Base-by-base conservation (phyloP, 805 yeast species). In the Suhomyces xylopsoci region DNA sequence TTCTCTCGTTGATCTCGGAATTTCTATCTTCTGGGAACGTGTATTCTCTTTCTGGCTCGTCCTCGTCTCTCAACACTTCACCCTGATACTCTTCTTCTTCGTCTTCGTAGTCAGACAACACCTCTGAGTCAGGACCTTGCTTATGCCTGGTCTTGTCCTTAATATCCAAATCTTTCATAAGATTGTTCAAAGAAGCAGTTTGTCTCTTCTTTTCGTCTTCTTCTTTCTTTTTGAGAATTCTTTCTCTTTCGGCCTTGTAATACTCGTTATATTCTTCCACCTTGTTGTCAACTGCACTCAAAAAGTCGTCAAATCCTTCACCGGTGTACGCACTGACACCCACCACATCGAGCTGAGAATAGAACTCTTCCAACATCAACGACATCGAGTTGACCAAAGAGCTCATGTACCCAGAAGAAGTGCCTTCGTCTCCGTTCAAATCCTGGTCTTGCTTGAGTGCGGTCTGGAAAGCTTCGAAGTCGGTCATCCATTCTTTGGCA, bases 401-500 rank as follows among this genome's bases (percentile, higher is more conserved):
- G 50, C 89, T 83, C 99, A 94, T 94, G 69, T 94, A 94, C 2
- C 97, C 97, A 2, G 93, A 84, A 3, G 85, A 82, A 20, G 79
- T 69, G 5, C 81, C 79, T 22, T 80, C 81, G 49, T 80, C 83
- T 36, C 84, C 87, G 58, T 82, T 86, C 48, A 81, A 70, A 46
- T 88, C 91, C 55, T 84, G 83, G 65, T 87, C 87, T 30, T 78
- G 76, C 57, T 79, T 78, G 51, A 93, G 73, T 1, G 96, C 96
- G 20, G 70, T 73, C 69, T 93, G 98, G 76, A 94, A 94, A 14
- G 83, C 78, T 68, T 93, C 97, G 68, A 94, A 94, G 71, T 94
- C 99, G 2, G 86, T 82, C 97, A 94, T 90, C 99, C 99, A 94
- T 59, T 90, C 96, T 64, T 83, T 85, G 20, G 97, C 97, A 72